Base-by-base conservation (phyloP, 164 flowering plant genomes). In the Aristolochia contorta region DNA sequence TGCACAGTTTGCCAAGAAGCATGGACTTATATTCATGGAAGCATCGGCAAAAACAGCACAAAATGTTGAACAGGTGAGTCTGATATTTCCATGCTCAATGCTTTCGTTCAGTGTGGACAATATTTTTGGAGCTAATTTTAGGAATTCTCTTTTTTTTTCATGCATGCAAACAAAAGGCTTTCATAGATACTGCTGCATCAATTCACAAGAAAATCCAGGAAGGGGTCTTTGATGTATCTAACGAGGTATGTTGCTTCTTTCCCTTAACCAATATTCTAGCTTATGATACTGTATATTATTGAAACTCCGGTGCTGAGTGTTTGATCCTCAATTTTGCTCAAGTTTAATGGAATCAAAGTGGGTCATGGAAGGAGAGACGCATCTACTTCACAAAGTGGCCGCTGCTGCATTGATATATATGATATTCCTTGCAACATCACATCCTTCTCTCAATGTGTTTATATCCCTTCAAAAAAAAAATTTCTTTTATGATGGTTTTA, bases 281-380 rank as follows among this genome's bases (percentile, higher is more conserved):
- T 27, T 27, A 2, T 27, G 5, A 2, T 27, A 27, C 5, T 2
- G 16, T 24, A 37, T 13, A 7, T n/a, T 4, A n/a, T 16, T 14
- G 48, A 12, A 59, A 48, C 22, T n/a, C 46, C 49, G 25, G 27
- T 47, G 24, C 47, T 45, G 1, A 9, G 2, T 27, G 18, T 1
- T 8, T 32, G 48, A 45, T 23, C 18, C 20, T 15, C 52, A 48
- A 12, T 18, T 48, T 48, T 37, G 18, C 46, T 16, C 9, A 12
- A 87, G 97, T 83, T 91, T 14, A 78, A 83, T 58, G 97, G 93
- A 33, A 87, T 91, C 37, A 88, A 86, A 77, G 91, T 88, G 48
- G 97, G 97, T 62, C 83, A 79, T 63, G 93, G 88, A 56, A 87
- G 96, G 60, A 81, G 95, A 67, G 93, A 83, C 64, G 89, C 85